Evolutionary conservation across 176 grass and related monocot genomes (phyloP), one percentile per base, ranked within the genome.

Genomic region (Avena atlantica): DNA sequence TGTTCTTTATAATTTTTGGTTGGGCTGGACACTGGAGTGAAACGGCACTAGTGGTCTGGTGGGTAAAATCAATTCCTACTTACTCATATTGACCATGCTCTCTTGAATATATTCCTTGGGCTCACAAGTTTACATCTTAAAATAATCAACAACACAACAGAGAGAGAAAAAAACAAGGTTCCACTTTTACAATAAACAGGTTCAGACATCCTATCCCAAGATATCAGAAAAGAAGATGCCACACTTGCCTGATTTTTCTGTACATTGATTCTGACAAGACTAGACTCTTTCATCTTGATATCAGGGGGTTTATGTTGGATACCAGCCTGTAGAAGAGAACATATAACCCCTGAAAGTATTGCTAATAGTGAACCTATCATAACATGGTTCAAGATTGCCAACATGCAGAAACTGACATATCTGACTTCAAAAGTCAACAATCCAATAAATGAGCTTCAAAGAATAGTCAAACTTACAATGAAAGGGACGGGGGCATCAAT

Each of bases 401-500:
- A 69, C 14, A 20, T 76, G 34, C 13, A 61, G 7, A 86, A 78
- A 53, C 42, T 81, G 44, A 34, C 42, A 87, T 42, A 42, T 42
- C 40, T 42, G 40, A 42, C 50, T 34, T 36, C 83, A 6, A 77
- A 61, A 74, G 20, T 79, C 57, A 85, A 8, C 11, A 70, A 80
- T 40, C 57, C 55, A 79, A 87, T 66, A 68, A 81, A 78, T 85
- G 50, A 74, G 27, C 25, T 84, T 76, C 5, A 50, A 75, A 79
- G 65, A 27, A 61, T 47, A 66, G 69, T 51, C 13, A 37, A 53
- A 86, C 96, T 98, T 92, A 98, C 97, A 93, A 98, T 91, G 86
- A 94, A 98, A 86, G 97, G 97, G 78, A 98, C 97, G 3, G 97
- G 97, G 51, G 97, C 97, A 85, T 98, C 97, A 87, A 98, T 77